Evolutionary conservation across 179 eudicot genomes (phyloP).

Genomic region (Patellifolia procumbens): DNA sequence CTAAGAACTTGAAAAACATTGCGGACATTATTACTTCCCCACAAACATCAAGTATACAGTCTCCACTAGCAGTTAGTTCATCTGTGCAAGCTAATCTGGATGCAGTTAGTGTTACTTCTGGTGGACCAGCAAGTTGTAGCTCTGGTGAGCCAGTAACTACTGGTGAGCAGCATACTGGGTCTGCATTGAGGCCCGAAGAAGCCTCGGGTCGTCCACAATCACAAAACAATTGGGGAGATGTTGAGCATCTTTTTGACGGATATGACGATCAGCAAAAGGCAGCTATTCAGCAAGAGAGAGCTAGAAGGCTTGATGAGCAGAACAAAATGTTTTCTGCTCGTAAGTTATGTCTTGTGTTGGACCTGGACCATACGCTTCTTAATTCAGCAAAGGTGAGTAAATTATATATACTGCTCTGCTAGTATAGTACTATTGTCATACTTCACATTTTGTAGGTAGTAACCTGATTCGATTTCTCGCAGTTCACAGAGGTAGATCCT

Average conservation of each 20-base stretch:
- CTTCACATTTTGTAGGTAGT: neutral
- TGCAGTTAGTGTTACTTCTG: constrained; percentile 28
- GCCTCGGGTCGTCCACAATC: constrained; percentile 51
- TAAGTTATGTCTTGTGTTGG: constrained; percentile 94
- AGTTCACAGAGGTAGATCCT: constrained; percentile 90
- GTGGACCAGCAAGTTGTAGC: constrained; percentile 24
- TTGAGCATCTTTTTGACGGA: constrained; percentile 88
- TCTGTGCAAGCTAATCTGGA: constrained; percentile 37
- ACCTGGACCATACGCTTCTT: constrained; percentile 96
- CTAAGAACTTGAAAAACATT: constrained; percentile 71
- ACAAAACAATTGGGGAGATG: constrained; percentile 73
- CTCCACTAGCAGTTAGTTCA: constrained; percentile 43
- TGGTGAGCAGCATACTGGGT: constrained; percentile 32
- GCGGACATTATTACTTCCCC: constrained; percentile 67
- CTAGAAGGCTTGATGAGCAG: constrained; percentile 90
- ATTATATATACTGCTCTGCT: neutral
- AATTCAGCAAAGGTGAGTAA: constrained; percentile 91
- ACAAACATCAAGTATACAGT: constrained; percentile 41
- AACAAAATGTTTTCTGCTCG: constrained; percentile 81
- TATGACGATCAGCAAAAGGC: constrained; percentile 90
- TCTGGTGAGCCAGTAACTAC: constrained; percentile 36
- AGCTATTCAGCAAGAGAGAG: constrained; percentile 87
- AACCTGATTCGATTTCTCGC: constrained; percentile 25
- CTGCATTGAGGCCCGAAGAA: constrained; percentile 50
- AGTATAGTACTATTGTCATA: neutral